These are phyloP conservation scores for Neolentinus lepideus DNA, from an alignment of 1,284 basidiomycete species.

Conservation along the genomic window DNA sequence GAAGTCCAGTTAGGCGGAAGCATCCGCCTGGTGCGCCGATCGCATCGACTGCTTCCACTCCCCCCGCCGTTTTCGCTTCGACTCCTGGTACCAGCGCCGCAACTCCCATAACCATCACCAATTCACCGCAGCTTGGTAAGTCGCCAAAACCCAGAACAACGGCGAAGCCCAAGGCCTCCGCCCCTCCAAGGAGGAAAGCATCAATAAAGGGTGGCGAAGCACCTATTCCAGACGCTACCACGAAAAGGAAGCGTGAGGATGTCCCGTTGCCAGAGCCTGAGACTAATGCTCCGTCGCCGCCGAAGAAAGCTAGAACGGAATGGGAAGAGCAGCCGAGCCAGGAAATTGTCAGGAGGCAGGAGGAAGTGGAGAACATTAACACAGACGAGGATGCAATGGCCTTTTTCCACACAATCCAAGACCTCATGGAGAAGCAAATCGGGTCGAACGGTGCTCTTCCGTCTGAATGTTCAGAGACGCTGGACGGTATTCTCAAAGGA, in stretches of 20 bases:
- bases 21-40: conserved; percentile 5
- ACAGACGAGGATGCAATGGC: conserved; percentile 56
- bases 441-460: conserved; percentile 34
- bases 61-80: conserved; percentile 32
- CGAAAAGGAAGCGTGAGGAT: conserved; percentile 59
- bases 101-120: conserved; percentile 28
- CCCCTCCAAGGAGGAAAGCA: neutral
- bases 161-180: neutral
- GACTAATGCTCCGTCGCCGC: conserved; percentile 48
- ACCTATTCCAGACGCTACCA: conserved; percentile 18
- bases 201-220: conserved; percentile 16
- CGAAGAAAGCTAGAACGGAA: conserved; percentile 64
- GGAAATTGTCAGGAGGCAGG: conserved; percentile 42
- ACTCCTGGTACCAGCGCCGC: conserved; percentile 47
- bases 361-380: conserved; percentile 50
- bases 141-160: conserved; percentile 42
- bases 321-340: conserved; percentile 57
- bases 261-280: conserved; percentile 30
- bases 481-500: conserved; percentile 56
- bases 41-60: conserved; percentile 30
- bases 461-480: conserved; percentile 48
- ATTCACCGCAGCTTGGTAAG: conserved; percentile 40
- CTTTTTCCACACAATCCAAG: conserved; percentile 58
- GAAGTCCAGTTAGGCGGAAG: conserved; percentile 5
- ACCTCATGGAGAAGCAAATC: conserved; percentile 43